These are phyloP conservation scores for Datisca glomerata DNA, from an alignment of 306 rosid species.

Conservation along the genomic window DNA sequence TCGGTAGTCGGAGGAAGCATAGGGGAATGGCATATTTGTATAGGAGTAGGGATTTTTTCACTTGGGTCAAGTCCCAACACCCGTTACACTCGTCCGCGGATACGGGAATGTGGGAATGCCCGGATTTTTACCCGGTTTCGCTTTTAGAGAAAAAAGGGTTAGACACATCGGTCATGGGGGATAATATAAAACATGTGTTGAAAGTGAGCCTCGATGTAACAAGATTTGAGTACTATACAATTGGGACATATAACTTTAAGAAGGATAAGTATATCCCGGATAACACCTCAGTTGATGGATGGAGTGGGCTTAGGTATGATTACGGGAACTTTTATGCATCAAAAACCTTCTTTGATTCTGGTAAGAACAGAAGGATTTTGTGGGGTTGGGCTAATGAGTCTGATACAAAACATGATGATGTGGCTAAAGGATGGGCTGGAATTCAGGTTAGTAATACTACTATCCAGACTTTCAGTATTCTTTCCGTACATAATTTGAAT, in stretches of 20 bases:
- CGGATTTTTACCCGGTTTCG: slow-evolving; percentile 65
- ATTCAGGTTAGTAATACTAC: too few relatives aligned
- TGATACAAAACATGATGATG: slow-evolving; percentile 22
- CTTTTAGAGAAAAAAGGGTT: slow-evolving; percentile 22
- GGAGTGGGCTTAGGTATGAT: slow-evolving; percentile 71
- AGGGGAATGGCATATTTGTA: slow-evolving; percentile 59
- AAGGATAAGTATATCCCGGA: slow-evolving; percentile 52
- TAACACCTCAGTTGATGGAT: slow-evolving; percentile 47
- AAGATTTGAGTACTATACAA: slow-evolving; percentile 62
- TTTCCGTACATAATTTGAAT: too few relatives aligned
- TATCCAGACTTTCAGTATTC: too few relatives aligned
- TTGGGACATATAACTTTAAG: slow-evolving; percentile 31
- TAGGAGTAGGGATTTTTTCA: slow-evolving; percentile 40
- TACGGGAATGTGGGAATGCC: slow-evolving; percentile 92
- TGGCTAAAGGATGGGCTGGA: slow-evolving; percentile 81
- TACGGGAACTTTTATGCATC: slow-evolving; percentile 89
- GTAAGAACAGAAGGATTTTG: slow-evolving; percentile 45
- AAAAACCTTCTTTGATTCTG: slow-evolving; percentile 60
- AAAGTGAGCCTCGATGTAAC: slow-evolving; percentile 72
- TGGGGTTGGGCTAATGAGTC: slow-evolving; percentile 98
- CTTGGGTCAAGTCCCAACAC: slow-evolving; percentile 52
- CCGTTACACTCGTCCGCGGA: slow-evolving; percentile 42
- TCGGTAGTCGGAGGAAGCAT: slow-evolving; percentile 33
- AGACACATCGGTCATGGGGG: slow-evolving; percentile 32
- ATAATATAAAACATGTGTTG: slow-evolving; percentile 38